Conservation (phyloP, 106 monocot genomes). For the Dendrobium huoshanense region DNA sequence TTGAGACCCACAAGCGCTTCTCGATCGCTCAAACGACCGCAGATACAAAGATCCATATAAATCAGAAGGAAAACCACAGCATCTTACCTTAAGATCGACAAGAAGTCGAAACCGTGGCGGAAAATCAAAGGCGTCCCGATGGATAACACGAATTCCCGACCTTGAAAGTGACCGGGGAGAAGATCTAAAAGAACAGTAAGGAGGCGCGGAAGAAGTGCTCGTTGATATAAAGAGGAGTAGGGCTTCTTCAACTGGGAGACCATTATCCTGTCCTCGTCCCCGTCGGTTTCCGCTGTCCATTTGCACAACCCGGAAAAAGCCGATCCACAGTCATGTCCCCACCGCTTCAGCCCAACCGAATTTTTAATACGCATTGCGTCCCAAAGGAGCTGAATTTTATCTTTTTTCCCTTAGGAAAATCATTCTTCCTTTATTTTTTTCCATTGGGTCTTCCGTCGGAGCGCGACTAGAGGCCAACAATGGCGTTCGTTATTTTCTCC, state of each 20-base stretch:
- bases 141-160: background rate
- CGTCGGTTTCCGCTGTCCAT: conserved; percentile 6
- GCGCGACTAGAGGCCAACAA: too few species aligned
- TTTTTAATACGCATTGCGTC: background rate
- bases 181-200: background rate
- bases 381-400: too few species aligned
- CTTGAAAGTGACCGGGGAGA: background rate
- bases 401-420: too few species aligned
- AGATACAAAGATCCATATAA: background rate
- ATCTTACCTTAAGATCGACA: conserved; percentile 4
- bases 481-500: too few species aligned
- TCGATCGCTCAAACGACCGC: background rate
- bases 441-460: too few species aligned
- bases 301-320: background rate
- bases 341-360: conserved; percentile 5
- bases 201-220: background rate
- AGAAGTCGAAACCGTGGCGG: background rate
- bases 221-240: background rate
- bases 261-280: background rate
- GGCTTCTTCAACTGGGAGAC: background rate
- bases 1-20: background rate
- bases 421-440: too few species aligned
- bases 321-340: conserved; percentile 3
- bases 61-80: background rate
- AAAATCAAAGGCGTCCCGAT: background rate